phyloP scores from a whole-genome alignment of 176 grass and related monocot genomes.

The Oryza glumipatula region DNA sequence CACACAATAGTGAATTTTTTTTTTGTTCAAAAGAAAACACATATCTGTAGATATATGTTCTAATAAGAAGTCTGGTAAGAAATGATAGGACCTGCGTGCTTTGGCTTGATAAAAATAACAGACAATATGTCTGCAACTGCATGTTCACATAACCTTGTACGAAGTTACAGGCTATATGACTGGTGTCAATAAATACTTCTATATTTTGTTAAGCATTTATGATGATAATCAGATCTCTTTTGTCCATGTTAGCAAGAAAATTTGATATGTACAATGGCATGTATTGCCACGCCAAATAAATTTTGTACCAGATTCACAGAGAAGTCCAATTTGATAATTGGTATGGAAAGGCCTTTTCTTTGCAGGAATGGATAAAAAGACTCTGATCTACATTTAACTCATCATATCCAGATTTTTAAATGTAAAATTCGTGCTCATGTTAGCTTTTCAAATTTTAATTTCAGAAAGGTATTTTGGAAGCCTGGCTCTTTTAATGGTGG shows the following conservation, averaged over 20 bases:
- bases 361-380: too few relatives aligned
- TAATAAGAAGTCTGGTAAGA: not conserved
- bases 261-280: slow-evolving; percentile 19
- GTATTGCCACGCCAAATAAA: not conserved
- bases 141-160: not conserved
- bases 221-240: not conserved
- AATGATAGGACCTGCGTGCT: too few relatives aligned
- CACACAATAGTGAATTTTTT: not conserved
- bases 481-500: not conserved
- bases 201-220: not conserved
- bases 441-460: not conserved
- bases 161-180: not conserved
- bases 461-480: not conserved
- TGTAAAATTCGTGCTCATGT: too few relatives aligned
- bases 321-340: not conserved
- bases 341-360: too few relatives aligned
- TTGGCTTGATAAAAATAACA: not conserved
- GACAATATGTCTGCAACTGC: too few relatives aligned
- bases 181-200: not conserved
- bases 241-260: not conserved
- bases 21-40: not conserved
- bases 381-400: too few relatives aligned
- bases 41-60: not conserved
- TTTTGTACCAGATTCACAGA: not conserved
- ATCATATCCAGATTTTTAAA: too few relatives aligned